Percentiles rank a stretch among this genome's conserved stretches.
Conservation (phyloP, 352 stramenopile genomes). For the Pythium scleroteichum region DNA sequence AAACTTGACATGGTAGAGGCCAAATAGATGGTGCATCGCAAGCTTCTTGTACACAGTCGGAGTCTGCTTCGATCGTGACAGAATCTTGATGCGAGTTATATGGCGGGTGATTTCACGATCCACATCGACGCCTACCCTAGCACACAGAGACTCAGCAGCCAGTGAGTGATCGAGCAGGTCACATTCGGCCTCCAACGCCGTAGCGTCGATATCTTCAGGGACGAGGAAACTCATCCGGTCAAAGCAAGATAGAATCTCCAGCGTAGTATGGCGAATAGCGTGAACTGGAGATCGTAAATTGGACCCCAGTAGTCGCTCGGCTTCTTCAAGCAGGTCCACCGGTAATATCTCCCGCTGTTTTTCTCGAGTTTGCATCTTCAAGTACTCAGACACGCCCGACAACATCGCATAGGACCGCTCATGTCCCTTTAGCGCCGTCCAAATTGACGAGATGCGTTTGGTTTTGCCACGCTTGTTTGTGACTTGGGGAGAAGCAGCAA, state of each 20-base stretch:
- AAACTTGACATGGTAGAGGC: slow-evolving; percentile 89
- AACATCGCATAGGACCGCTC: slow-evolving; percentile 60
- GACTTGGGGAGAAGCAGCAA: neutral
- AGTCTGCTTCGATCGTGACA: slow-evolving; percentile 68
- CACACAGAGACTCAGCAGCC: slow-evolving; percentile 60
- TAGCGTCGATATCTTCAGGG: slow-evolving; percentile 36
- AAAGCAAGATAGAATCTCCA: slow-evolving; percentile 65
- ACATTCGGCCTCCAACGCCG: slow-evolving; percentile 53
- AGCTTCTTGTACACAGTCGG: slow-evolving; percentile 80
- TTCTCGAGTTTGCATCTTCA: slow-evolving; percentile 58
- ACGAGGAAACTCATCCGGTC: slow-evolving; percentile 48
- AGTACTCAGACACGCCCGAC: slow-evolving; percentile 54
- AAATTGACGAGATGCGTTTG: neutral
- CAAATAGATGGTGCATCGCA: slow-evolving; percentile 72
- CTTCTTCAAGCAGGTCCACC: slow-evolving; percentile 31
- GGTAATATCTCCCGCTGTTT: slow-evolving; percentile 51
- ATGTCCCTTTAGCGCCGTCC: slow-evolving; percentile 40
- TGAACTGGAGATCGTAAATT: slow-evolving; percentile 74
- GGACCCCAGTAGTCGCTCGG: slow-evolving; percentile 42
- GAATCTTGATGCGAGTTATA: slow-evolving; percentile 77
- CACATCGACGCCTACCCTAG: slow-evolving; percentile 61
- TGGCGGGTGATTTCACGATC: slow-evolving; percentile 84
- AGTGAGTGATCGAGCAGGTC: slow-evolving; percentile 69
- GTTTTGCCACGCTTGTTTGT: slow-evolving; percentile 25
- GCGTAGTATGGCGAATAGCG: slow-evolving; percentile 60